Conservation (phyloP, 345 rosid genomes). For the Draba incana region DNA sequence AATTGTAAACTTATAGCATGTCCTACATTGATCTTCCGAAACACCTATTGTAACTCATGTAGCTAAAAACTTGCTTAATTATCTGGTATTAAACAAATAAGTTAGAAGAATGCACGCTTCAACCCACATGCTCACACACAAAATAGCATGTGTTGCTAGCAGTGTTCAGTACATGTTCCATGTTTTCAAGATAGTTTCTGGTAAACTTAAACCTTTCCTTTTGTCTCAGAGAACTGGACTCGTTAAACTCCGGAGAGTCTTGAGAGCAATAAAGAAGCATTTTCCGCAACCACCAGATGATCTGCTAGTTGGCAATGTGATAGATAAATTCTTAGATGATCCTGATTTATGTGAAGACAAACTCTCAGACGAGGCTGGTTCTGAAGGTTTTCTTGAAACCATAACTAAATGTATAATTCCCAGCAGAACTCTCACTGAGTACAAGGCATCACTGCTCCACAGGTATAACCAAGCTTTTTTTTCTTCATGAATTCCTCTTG, state of each 20-base stretch:
- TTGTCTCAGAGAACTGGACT: conserved; percentile 82
- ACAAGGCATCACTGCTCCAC: conserved; percentile 54
- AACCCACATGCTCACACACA: conserved; percentile 2
- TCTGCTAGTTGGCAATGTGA: conserved; percentile 70
- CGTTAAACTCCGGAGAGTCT: conserved; percentile 93
- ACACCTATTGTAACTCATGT: conserved; percentile 25
- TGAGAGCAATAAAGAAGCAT: conserved; percentile 93
- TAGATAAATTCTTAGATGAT: conserved; percentile 88
- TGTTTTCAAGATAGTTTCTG: conserved; percentile 34
- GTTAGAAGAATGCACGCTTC: conserved; percentile 17
- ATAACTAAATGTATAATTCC: conserved; percentile 67
- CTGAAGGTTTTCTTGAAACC: conserved; percentile 77
- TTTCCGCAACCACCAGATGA: conserved; percentile 92
- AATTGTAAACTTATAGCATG: conserved; percentile 16
- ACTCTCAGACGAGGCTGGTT: conserved; percentile 85
- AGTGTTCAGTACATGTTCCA: not conserved
- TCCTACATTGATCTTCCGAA: conserved; percentile 18
- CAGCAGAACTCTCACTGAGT: conserved; percentile 59
- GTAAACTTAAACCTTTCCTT: conserved; percentile 26
- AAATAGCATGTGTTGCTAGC: conserved; percentile 22
- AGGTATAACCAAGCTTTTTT: conserved; percentile 50
- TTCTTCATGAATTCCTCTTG: conserved; percentile 7
- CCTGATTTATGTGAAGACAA: conserved; percentile 81
- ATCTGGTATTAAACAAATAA: conserved; percentile 16
- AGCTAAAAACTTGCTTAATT: conserved; percentile 1